Conservation (phyloP, 2,329 filamentous ascomycete species). For the Cercospora sesami region DNA sequence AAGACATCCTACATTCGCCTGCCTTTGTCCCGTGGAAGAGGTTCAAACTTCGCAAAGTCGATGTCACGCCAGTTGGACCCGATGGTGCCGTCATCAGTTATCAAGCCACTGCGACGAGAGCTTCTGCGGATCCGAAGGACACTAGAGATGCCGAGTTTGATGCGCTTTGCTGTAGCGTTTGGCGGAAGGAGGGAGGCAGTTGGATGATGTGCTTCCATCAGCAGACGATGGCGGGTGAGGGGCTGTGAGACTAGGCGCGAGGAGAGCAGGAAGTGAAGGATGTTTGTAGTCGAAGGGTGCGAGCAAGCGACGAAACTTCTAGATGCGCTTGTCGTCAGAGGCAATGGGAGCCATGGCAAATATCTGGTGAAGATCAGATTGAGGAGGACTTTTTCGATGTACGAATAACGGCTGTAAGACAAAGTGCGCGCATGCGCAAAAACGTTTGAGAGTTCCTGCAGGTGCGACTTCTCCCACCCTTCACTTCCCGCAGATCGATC, state of each 20-base stretch:
- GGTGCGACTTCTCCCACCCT: neutral
- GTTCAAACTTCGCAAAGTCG: constrained; percentile 32
- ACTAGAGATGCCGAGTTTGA: constrained; percentile 32
- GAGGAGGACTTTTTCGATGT: neutral
- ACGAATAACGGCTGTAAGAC: neutral
- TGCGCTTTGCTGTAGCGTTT: constrained; percentile 36
- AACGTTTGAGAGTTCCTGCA: neutral
- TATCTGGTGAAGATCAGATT: neutral
- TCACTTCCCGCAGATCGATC: neutral
- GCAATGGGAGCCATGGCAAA: neutral
- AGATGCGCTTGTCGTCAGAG: neutral
- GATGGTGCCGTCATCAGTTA: constrained; percentile 35
- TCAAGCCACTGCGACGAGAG: constrained; percentile 30
- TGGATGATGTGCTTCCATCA: constrained; percentile 37
- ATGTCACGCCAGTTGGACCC: constrained; percentile 31
- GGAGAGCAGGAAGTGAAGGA: neutral
- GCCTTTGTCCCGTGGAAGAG: constrained; percentile 36
- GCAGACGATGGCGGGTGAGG: constrained; percentile 30
- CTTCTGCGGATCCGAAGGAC: constrained; percentile 24
- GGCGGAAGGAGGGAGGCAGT: constrained; percentile 31
- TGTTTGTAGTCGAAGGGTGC: neutral
- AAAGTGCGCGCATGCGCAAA: neutral
- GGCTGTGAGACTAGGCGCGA: neutral
- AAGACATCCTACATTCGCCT: constrained; percentile 32
- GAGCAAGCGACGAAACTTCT: neutral